These are phyloP conservation scores for Tolypocladium pustulatum DNA, from an alignment of 2,329 filamentous ascomycete genomes.

Conservation along the genomic window DNA sequence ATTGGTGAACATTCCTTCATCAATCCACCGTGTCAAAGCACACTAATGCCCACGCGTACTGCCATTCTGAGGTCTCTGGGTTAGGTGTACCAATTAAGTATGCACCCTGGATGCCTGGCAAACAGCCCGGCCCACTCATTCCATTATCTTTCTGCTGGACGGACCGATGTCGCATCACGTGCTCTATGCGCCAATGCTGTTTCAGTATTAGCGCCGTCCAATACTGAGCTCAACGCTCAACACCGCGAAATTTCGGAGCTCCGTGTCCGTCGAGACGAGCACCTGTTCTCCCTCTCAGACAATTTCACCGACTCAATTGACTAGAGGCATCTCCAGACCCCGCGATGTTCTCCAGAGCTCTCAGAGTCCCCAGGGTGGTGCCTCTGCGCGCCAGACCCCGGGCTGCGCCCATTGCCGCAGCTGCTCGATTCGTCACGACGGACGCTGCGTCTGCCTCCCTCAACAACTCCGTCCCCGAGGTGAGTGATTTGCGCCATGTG, in stretches of 20 bases:
- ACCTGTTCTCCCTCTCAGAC: slow-evolving; percentile 17
- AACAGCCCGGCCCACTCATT: neutral
- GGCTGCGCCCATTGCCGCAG: slow-evolving; percentile 29
- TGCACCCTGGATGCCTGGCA: neutral
- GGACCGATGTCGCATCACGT: slow-evolving; percentile 13
- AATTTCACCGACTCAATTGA: slow-evolving; percentile 15
- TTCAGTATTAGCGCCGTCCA: slow-evolving; percentile 22
- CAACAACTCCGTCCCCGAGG: slow-evolving; percentile 57
- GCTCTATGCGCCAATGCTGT: slow-evolving; percentile 10
- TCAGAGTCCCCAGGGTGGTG: slow-evolving; percentile 49
- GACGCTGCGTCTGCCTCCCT: slow-evolving; percentile 88
- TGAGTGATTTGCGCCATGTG: slow-evolving; percentile 17
- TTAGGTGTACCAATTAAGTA: neutral
- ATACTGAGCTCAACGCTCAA: slow-evolving; percentile 31
- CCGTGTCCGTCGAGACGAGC: slow-evolving; percentile 18
- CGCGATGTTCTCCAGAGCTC: slow-evolving; percentile 61
- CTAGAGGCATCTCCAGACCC: slow-evolving; percentile 19
- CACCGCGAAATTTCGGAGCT: slow-evolving; percentile 34
- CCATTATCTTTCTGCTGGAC: neutral
- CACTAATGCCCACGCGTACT: neutral
- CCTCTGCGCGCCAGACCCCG: slow-evolving; percentile 43
- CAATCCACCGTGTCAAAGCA: neutral
- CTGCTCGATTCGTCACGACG: slow-evolving; percentile 77
- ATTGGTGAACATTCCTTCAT: no score
- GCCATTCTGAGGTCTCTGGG: neutral